These are phyloP conservation scores for Strobilomyces confusus DNA, from an alignment of 768 basidiomycete genomes.

Conservation along the genomic window DNA sequence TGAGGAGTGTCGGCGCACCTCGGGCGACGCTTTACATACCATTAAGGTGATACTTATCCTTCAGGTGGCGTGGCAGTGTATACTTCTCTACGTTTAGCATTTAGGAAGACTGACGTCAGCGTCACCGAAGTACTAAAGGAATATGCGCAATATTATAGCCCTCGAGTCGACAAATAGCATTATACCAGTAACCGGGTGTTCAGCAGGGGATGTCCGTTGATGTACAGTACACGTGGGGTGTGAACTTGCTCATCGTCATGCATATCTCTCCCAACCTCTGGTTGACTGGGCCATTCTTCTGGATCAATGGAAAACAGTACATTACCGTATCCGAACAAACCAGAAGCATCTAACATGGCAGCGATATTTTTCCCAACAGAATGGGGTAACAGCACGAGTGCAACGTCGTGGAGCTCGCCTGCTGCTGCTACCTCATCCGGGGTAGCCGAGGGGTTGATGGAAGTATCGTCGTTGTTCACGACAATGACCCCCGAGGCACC, in stretches of 20 bases:
- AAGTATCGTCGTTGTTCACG: slow-evolving; percentile 54
- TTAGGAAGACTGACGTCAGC: no score
- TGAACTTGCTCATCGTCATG: slow-evolving; percentile 30
- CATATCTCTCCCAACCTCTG: slow-evolving; percentile 9
- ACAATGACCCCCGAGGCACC: slow-evolving; percentile 80
- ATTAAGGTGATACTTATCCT: no score
- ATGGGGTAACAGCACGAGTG: slow-evolving; percentile 54
- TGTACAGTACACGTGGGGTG: slow-evolving; percentile 55
- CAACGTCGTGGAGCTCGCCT: slow-evolving; percentile 56
- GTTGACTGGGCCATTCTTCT: slow-evolving; percentile 28
- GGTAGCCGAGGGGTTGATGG: slow-evolving; percentile 65
- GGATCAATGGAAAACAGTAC: slow-evolving; percentile 50
- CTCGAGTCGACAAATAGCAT: not conserved
- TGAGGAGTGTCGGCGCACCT: no score
- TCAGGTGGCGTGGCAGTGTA: no score
- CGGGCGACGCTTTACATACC: no score
- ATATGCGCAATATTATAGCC: no score
- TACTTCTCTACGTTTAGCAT: no score
- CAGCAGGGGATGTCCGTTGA: slow-evolving; percentile 71
- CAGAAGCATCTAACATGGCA: slow-evolving; percentile 53
- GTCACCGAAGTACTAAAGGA: no score
- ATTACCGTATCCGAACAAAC: slow-evolving; percentile 42
- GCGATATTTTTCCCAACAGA: slow-evolving; percentile 50
- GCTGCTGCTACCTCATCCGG: slow-evolving; percentile 50
- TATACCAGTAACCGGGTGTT: slow-evolving; percentile 71